phyloP scores from a whole-genome alignment of 371 early-diverging fungal genomes.

The Syncephalis plumigaleata region DNA sequence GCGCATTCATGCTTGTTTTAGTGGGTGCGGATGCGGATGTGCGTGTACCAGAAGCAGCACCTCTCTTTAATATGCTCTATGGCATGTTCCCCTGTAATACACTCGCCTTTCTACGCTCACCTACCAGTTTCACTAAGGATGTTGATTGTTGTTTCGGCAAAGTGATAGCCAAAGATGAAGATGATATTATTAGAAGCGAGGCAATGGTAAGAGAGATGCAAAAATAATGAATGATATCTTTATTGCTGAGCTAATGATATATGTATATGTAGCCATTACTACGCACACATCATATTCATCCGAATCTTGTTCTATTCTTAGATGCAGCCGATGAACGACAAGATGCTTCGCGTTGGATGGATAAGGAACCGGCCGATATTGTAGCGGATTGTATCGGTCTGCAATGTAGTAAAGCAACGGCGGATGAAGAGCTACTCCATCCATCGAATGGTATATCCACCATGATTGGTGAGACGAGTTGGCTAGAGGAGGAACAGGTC shows the following conservation, averaged over 20 bases:
- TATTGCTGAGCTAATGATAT: background rate
- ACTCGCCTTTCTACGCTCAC: constrained; percentile 28
- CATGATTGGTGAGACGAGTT: constrained; percentile 1
- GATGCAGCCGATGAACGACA: constrained; percentile 27
- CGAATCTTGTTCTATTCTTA: constrained; percentile 25
- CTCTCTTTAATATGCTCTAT: constrained; percentile 40
- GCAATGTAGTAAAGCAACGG: constrained; percentile 3
- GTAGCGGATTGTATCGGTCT: constrained; percentile 39
- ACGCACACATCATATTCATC: constrained; percentile 36
- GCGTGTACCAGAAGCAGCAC: constrained; percentile 20
- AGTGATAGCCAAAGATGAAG: background rate
- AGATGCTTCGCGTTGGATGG: constrained; percentile 37
- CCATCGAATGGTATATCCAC: no score
- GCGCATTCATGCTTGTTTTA: no score
- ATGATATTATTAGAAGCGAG: constrained; percentile 7
- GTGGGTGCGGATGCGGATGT: constrained; percentile 14
- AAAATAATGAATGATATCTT: background rate
- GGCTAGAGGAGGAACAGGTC: background rate
- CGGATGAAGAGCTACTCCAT: no score
- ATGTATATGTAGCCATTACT: constrained; percentile 16
- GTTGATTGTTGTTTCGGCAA: constrained; percentile 6
- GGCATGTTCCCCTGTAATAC: constrained; percentile 48
- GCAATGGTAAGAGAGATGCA: constrained; percentile 9
- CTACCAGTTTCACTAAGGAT: constrained; percentile 24
- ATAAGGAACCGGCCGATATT: constrained; percentile 43